A percentile compares a stretch with the other conserved stretches of the same genome.
These are phyloP conservation scores for Mycena crocata DNA, from an alignment of 768 basidiomycete species.

Conservation along the genomic window DNA sequence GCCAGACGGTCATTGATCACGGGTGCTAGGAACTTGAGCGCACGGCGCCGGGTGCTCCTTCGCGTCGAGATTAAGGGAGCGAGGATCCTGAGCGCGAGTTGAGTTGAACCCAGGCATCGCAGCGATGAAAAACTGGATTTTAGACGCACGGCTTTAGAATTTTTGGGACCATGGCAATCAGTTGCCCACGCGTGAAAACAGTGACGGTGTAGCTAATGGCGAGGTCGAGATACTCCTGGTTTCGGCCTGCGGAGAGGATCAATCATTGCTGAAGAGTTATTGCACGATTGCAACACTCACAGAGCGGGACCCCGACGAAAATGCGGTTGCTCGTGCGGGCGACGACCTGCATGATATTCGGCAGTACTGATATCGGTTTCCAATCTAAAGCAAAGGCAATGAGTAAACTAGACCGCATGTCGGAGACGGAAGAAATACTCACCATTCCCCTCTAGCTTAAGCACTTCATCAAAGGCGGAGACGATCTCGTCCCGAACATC, in stretches of 20 bases:
- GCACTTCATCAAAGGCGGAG: not conserved
- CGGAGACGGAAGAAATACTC: not conserved
- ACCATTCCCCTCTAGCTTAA: not conserved
- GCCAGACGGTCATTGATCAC: conserved; percentile 46
- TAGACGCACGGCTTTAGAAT: not conserved
- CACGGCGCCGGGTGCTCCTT: not conserved
- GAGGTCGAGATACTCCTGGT: conserved; percentile 2
- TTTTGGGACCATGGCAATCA: not conserved
- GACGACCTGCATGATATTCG: conserved; percentile 5
- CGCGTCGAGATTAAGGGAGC: not conserved
- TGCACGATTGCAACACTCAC: not conserved
- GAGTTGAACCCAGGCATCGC: not conserved
- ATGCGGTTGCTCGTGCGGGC: conserved; percentile 11
- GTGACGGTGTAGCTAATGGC: not conserved
- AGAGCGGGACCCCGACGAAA: conserved; percentile 14
- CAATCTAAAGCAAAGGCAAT: not conserved
- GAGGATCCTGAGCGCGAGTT: not conserved
- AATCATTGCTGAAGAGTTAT: not conserved
- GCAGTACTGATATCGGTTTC: not conserved
- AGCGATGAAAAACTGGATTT: not conserved
- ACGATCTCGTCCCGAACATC: conserved; percentile 4
- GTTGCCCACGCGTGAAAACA: not conserved
- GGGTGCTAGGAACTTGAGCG: conserved; percentile 38
- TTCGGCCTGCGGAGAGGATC: not conserved
- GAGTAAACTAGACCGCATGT: not conserved